A percentile compares a stretch with the other conserved stretches of the same genome.
These are phyloP conservation scores for Cucumis sativus DNA, from an alignment of 306 rosid genomes.

Conservation along the genomic window DNA sequence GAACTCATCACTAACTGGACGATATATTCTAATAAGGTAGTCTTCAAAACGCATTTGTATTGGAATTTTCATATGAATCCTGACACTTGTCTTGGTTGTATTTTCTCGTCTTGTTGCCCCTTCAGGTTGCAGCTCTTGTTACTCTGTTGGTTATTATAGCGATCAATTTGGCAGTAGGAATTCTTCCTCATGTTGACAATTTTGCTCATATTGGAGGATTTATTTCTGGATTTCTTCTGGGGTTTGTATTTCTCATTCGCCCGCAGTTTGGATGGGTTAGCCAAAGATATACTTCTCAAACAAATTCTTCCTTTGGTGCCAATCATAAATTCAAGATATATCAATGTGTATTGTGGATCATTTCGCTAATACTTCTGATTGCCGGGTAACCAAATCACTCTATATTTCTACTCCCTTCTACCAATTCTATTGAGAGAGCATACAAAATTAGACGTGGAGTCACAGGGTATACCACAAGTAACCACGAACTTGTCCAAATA, in stretches of 20 bases:
- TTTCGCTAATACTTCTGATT: conserved; percentile 56
- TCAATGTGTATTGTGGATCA: conserved; percentile 69
- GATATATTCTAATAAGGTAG: conserved; percentile 74
- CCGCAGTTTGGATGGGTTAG: conserved; percentile 92
- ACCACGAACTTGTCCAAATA: neutral
- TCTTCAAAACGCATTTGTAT: conserved; percentile 5
- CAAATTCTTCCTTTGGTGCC: conserved; percentile 24
- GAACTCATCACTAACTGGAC: conserved; percentile 95
- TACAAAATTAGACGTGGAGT: neutral
- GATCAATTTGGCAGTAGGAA: conserved; percentile 81
- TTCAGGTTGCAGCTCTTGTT: conserved; percentile 64
- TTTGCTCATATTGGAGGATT: conserved; percentile 98
- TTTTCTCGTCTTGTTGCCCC: conserved; percentile 3
- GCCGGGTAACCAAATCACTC: conserved; percentile 46
- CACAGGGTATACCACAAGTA: neutral
- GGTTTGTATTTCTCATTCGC: conserved; percentile 89
- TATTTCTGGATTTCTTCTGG: conserved; percentile 74
- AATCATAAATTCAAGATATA: conserved; percentile 64
- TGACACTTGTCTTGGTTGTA: neutral
- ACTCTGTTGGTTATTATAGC: conserved; percentile 67
- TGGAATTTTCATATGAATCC: neutral
- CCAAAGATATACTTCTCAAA: conserved; percentile 45
- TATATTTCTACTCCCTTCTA: neutral
- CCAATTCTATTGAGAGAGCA: neutral
- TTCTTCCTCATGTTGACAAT: conserved; percentile 92